phyloP scores from a whole-genome alignment of 495 filamentous ascomycete genomes.

The Jackrogersella minutella region DNA sequence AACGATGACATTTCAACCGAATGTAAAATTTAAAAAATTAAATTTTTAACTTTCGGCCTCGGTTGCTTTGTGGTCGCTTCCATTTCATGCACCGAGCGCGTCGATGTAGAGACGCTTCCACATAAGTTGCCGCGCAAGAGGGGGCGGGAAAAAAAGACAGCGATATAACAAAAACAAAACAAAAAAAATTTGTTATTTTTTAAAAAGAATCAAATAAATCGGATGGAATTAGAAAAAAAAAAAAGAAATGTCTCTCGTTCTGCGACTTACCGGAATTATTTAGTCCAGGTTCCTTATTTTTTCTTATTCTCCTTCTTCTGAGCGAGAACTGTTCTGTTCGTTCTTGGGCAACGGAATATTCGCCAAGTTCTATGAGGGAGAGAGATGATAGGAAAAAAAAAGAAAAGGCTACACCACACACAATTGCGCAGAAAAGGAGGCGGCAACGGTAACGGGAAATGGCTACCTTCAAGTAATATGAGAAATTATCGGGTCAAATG shows the following conservation, averaged over 20 bases:
- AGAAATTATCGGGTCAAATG: conserved; percentile 48
- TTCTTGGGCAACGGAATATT: conserved; percentile 22
- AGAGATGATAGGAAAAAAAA: conserved; percentile 31
- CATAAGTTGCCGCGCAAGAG: conserved; percentile 22
- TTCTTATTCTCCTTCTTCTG: no score
- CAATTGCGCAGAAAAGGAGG: conserved; percentile 44
- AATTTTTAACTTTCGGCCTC: conserved; percentile 19
- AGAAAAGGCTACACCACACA: conserved; percentile 46
- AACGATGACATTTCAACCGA: no score
- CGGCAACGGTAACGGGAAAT: conserved; percentile 47
- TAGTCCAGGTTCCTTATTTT: conserved; percentile 14
- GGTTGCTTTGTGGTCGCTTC: conserved; percentile 17
- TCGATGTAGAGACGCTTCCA: conserved; percentile 6
- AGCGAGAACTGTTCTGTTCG: conserved; percentile 12
- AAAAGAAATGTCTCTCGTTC: conserved; percentile 31
- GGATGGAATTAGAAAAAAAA: conserved; percentile 22
- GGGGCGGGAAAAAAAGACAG: conserved; percentile 26
- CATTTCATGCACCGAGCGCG: conserved; percentile 25
- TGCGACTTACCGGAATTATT: conserved; percentile 35
- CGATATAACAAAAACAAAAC: conserved; percentile 20
- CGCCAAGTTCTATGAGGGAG: conserved; percentile 35
- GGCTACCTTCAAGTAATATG: conserved; percentile 46
- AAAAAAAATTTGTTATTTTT: conserved; percentile 18
- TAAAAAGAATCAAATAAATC: no score
- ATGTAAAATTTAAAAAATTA: no score